Base-by-base conservation (phyloP, 192 early-diverging fungal genomes). In the Lobulomyces angularis region DNA sequence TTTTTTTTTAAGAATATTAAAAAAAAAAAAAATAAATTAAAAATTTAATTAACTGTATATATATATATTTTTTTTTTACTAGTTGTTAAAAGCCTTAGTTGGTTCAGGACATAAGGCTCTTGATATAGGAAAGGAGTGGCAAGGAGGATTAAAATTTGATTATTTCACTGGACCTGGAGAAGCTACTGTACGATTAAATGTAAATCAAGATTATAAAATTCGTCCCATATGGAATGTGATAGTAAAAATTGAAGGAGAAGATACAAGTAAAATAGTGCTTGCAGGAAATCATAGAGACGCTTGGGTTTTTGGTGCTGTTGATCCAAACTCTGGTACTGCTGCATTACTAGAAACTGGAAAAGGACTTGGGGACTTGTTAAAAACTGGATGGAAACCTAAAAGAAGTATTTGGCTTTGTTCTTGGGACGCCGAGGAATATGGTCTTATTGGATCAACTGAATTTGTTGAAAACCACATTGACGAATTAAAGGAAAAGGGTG, bases 381-480 rank as follows among this genome's bases (percentile, higher is more conserved):
- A 58, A 41, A 43, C 61, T 12, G 77, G 74, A 20, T 80, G 77
- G 77, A 60, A 61, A 16, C 77, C 77, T 18, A 53, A 65, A 17
- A 62, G 77, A 29, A 73, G 74, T 5, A 63, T 80, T 11, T 46
- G 71, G 8, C 43, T 80, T 18, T 68, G 63, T 3, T 73, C 69
- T 21, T 80, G 77, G 77, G 77, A 80, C 50, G 77, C 69, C 8
- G 72, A 71, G 36, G 77, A 80, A 54, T 75, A 78, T 49, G 66
- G 77, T 6, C 39, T 65, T 5, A 51, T 73, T 3, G 77, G 77
- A 2, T 77, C 74, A 8, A 80, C 75, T 8, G 77, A 80, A 45
- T 80, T 65, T 65, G 75, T 78, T 0, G 77, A 80, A 40, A 64
- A 75, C 28, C 53, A 71, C 30, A 37, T 62, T 7, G 55, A 61